Base-by-base conservation (phyloP, 768 basidiomycete genomes). In the Serendipita vermifera region DNA sequence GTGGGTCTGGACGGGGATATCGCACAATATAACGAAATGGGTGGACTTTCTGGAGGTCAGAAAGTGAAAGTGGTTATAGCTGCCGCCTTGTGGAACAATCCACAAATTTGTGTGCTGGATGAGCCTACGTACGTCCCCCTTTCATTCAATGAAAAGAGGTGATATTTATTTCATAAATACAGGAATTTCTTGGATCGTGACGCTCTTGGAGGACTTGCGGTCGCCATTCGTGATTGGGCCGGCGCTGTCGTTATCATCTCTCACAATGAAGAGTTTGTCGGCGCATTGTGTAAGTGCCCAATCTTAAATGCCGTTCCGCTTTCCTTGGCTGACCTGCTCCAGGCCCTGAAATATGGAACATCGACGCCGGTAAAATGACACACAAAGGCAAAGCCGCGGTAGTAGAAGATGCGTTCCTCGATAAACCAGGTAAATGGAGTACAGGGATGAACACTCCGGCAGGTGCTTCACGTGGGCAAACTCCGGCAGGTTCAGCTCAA, bases 121-220 rank as follows among this genome's bases (percentile, higher is more conserved):
- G 46, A 61, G 32, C 27, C 38, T 58, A 32, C 32, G 39, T 14
- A 58, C 32, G 39, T 11, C 20, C 17, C 27, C 33, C 41, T 20
- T 13, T 35, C 38, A 55, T 48, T 57, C 27, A 17, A 60, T 39
- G 22, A 53, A 79, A 78, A 82, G 84, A 61, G 85, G 85, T 65
- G 72, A 87, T 13, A 77, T 90, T 32, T 89, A 92, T 67, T 88
- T 91, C 69, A 90, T 90, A 5, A 9, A 5, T 26, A 29, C 33
- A 94, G 88, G 67, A 97, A 98, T 72, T 97, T 97, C 77, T 78
- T 97, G 73, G 92, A 96, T 68, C 83, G 93, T 61, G 93, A 97
- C 68, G 91, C 92, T 20, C 75, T 97, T 17, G 93, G 93, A 61
- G 93, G 94, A 58, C 74, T 98, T 38, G 91, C 93, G 33, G 83